phyloP scores from a whole-genome alignment of 495 filamentous ascomycete species.

The Hyaloscypha finlandica region DNA sequence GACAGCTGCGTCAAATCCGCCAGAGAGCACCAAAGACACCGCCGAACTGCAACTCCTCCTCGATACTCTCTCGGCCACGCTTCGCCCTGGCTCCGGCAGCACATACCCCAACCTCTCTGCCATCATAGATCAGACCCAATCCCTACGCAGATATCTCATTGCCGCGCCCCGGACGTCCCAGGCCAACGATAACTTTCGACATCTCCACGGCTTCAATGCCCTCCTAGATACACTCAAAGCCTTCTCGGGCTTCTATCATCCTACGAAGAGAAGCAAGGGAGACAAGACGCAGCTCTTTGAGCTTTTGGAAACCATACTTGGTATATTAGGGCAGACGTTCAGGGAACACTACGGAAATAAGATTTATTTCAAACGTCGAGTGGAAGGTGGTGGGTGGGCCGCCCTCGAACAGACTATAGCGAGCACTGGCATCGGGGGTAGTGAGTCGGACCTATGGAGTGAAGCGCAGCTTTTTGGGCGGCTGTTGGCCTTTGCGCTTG shows the following conservation, averaged over 20 bases:
- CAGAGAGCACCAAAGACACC: conserved; percentile 55
- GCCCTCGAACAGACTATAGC: conserved; percentile 71
- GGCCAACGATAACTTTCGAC: conserved; percentile 78
- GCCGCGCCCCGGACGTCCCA: conserved; percentile 44
- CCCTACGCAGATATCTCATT: conserved; percentile 50
- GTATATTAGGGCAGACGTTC: conserved; percentile 73
- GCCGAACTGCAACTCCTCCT: conserved; percentile 62
- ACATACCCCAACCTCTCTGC: conserved; percentile 45
- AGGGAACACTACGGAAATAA: conserved; percentile 82
- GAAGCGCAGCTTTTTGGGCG: conserved; percentile 79
- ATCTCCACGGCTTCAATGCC: conserved; percentile 75
- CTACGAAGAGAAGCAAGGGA: conserved; percentile 55
- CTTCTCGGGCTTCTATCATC: conserved; percentile 72
- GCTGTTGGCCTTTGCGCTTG: conserved; percentile 79
- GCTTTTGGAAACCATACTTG: conserved; percentile 68
- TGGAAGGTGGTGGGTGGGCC: conserved; percentile 74
- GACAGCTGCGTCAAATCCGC: conserved; percentile 56
- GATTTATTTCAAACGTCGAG: conserved; percentile 75
- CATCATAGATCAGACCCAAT: conserved; percentile 42
- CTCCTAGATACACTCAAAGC: conserved; percentile 67
- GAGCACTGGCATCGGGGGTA: conserved; percentile 59
- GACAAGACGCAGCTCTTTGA: conserved; percentile 66
- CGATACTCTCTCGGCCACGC: conserved; percentile 46
- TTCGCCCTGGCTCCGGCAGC: conserved; percentile 21
- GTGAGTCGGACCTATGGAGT: conserved; percentile 58